These are phyloP conservation scores for Prunus yedoensis DNA, from an alignment of 331 rosid genomes.

Conservation along the genomic window DNA sequence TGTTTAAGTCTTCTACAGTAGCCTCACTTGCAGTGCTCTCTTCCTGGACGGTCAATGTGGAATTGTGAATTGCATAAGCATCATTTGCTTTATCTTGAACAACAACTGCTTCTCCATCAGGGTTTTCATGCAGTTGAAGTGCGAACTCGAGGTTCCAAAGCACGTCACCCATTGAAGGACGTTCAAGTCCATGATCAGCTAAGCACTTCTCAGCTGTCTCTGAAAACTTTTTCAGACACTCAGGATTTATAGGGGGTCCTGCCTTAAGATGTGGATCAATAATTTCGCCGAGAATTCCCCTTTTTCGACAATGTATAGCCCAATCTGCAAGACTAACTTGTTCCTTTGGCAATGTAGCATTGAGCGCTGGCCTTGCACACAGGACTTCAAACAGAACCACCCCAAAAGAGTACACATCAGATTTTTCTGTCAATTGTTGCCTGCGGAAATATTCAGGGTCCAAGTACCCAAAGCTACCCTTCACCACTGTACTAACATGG, in stretches of 20 bases:
- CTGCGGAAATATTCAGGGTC: conserved; percentile 44
- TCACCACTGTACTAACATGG: conserved; percentile 47
- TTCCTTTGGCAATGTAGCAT: conserved; percentile 38
- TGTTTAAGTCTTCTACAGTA: conserved; percentile 15
- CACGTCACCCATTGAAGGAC: conserved; percentile 43
- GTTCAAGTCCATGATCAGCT: conserved; percentile 27
- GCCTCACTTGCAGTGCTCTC: conserved; percentile 9
- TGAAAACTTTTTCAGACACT: conserved; percentile 31
- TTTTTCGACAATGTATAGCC: conserved; percentile 27
- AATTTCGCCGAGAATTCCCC: conserved; percentile 33
- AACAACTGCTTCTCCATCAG: conserved; percentile 19
- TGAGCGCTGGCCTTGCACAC: conserved; percentile 49
- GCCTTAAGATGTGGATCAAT: conserved; percentile 38
- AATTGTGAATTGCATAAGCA: conserved; percentile 22
- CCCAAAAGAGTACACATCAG: conserved; percentile 53
- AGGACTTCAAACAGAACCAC: conserved; percentile 49
- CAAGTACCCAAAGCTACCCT: conserved; percentile 49
- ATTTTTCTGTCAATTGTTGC: conserved; percentile 41
- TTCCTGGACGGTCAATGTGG: conserved; percentile 17
- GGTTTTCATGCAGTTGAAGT: conserved; percentile 34
- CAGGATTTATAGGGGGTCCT: conserved; percentile 12
- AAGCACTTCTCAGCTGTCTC: conserved; percentile 36
- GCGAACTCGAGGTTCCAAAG: conserved; percentile 45
- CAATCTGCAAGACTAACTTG: conserved; percentile 47
- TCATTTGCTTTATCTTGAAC: conserved; percentile 27